Evolutionary conservation across 495 filamentous ascomycete species (phyloP).

Genomic region (Physcia stellaris): DNA sequence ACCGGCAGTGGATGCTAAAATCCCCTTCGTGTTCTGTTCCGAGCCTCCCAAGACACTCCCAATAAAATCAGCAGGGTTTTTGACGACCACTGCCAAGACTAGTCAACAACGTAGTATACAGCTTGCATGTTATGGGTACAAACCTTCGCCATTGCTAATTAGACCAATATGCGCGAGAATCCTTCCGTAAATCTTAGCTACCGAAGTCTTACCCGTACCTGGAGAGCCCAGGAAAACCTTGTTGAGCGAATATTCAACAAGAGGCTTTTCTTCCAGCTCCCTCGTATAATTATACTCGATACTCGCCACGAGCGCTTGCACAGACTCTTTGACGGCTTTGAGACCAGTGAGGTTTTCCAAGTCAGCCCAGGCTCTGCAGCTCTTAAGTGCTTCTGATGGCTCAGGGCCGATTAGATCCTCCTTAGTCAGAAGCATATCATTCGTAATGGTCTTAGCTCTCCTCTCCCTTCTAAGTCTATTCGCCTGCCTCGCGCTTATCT

Average conservation of each 20-base stretch:
- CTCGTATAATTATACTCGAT: slow-evolving; percentile 48
- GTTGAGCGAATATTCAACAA: slow-evolving; percentile 48
- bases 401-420: slow-evolving; percentile 57
- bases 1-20: slow-evolving; percentile 48
- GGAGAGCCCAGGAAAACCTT: slow-evolving; percentile 57
- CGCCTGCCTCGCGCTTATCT: slow-evolving; percentile 44
- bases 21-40: slow-evolving; percentile 57
- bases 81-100: slow-evolving; percentile 37
- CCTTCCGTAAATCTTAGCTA: slow-evolving; percentile 59
- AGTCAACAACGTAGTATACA: slow-evolving; percentile 1
- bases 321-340: slow-evolving; percentile 44
- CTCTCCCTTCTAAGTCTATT: slow-evolving; percentile 35
- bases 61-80: slow-evolving; percentile 63
- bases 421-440: slow-evolving; percentile 40
- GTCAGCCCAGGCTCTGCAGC: slow-evolving; percentile 41
- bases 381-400: slow-evolving; percentile 36
- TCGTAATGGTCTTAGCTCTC: slow-evolving; percentile 13
- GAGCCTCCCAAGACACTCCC: slow-evolving; percentile 49
- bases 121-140: slow-evolving; percentile 3
- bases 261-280: slow-evolving; percentile 43
- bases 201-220: slow-evolving; percentile 65
- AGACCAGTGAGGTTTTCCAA: slow-evolving; percentile 50
- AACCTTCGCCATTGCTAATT: slow-evolving; percentile 50
- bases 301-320: slow-evolving; percentile 41
- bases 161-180: slow-evolving; percentile 48